Conservation (phyloP, 2,329 filamentous ascomycete species). For the Chalaropsis thielavioides region DNA sequence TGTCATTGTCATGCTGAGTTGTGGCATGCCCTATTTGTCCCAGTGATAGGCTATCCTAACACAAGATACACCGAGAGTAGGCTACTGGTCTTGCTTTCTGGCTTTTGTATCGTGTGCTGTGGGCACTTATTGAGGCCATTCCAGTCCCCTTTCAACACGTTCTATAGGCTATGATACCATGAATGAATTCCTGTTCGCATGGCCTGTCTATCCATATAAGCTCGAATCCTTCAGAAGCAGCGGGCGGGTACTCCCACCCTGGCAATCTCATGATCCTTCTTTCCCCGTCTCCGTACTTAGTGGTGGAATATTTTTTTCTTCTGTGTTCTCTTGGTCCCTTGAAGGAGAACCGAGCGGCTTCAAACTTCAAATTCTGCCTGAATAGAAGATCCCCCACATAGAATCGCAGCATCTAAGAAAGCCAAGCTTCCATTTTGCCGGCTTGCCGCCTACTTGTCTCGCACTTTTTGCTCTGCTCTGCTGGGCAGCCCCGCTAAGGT, state of each 20-base stretch:
- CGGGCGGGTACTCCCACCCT: conserved; percentile 1
- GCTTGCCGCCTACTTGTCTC: background rate
- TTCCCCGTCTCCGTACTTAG: background rate
- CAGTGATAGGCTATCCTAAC: too few species aligned
- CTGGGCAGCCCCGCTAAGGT: background rate
- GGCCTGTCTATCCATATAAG: background rate
- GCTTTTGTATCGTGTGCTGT: too few species aligned
- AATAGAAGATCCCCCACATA: background rate
- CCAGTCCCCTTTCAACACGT: too few species aligned
- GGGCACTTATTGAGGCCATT: too few species aligned
- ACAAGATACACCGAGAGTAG: too few species aligned
- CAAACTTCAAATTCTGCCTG: background rate
- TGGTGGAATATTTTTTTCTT: background rate
- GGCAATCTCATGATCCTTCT: background rate
- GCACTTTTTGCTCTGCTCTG: background rate
- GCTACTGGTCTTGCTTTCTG: too few species aligned
- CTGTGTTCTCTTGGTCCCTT: background rate
- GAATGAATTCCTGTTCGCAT: background rate
- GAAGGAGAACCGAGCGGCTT: background rate
- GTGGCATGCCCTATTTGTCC: too few species aligned
- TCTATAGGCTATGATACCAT: too few species aligned
- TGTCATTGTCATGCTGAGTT: too few species aligned
- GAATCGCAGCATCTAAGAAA: background rate
- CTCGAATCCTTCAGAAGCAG: background rate
- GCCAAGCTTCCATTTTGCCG: background rate